Percentiles rank a stretch among this genome's conserved stretches.
Conservation (phyloP, 2,329 filamentous ascomycete species). For the Nothophaeocryptopus gaeumannii region DNA sequence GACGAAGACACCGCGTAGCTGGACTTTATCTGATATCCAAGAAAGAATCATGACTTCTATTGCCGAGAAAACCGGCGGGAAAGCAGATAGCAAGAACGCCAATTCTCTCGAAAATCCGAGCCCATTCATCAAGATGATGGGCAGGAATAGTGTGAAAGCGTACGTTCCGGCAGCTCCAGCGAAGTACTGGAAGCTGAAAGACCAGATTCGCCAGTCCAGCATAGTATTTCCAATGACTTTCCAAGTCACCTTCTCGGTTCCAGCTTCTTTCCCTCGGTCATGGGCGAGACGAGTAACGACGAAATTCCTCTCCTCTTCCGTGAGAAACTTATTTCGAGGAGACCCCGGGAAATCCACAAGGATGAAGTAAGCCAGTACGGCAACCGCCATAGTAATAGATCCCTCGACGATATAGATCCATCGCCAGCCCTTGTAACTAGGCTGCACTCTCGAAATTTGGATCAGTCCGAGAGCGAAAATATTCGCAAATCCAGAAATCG, state of each 20-base stretch:
- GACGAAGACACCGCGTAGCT: conserved; percentile 63
- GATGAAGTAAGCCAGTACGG: conserved; percentile 55
- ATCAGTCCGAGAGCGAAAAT: conserved; percentile 13
- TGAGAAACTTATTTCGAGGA: conserved; percentile 13
- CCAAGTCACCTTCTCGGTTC: conserved; percentile 7
- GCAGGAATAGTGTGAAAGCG: conserved; percentile 73
- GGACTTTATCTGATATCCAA: conserved; percentile 66
- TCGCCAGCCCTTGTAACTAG: conserved; percentile 11
- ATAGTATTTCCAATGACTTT: not conserved
- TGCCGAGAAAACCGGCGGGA: conserved; percentile 64
- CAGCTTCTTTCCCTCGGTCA: conserved; percentile 9
- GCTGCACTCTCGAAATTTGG: conserved; percentile 3
- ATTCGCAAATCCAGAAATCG: conserved; percentile 14
- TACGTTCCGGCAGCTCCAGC: conserved; percentile 61
- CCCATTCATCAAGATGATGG: conserved; percentile 64
- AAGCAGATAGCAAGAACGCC: conserved; percentile 69
- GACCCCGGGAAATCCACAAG: conserved; percentile 63
- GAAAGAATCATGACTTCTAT: conserved; percentile 59
- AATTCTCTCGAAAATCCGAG: conserved; percentile 63
- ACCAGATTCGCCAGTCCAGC: conserved; percentile 11
- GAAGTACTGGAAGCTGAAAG: conserved; percentile 14
- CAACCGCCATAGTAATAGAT: conserved; percentile 60
- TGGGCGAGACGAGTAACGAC: conserved; percentile 7
- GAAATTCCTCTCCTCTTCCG: conserved; percentile 12
- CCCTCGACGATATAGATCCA: conserved; percentile 66